phyloP scores from a whole-genome alignment of 2,329 filamentous ascomycete genomes.

The Mariannaea elegans region DNA sequence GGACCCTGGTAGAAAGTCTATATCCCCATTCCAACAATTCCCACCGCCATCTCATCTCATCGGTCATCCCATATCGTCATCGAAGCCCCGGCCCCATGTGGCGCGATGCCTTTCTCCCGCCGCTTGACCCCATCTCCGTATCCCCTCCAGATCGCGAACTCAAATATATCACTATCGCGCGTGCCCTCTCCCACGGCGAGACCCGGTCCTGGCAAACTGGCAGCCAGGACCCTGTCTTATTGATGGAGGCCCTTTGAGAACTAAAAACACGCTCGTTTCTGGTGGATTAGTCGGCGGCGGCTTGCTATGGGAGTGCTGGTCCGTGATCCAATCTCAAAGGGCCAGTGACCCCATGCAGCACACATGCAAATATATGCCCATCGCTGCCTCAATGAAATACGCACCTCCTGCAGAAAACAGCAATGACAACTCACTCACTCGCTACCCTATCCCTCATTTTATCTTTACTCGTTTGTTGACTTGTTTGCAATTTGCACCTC shows the following conservation, averaged over 20 bases:
- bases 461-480: constrained; percentile 1
- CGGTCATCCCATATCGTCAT: constrained; percentile 1
- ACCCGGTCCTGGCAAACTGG: neutral
- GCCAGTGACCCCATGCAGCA: neutral
- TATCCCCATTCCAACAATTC: neutral
- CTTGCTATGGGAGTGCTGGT: neutral
- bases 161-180: neutral
- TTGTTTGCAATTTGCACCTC: constrained; percentile 10
- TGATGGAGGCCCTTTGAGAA: neutral
- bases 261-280: constrained; percentile 6
- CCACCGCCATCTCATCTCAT: constrained; percentile 23
- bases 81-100: constrained; percentile 8
- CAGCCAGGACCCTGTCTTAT: neutral
- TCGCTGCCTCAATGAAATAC: constrained; percentile 19
- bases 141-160: constrained; percentile 2
- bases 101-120: constrained; percentile 5
- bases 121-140: neutral
- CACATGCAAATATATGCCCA: constrained; percentile 1
- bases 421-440: constrained; percentile 19
- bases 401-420: constrained; percentile 14
- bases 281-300: neutral
- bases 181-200: neutral
- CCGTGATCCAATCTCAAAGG: too few species aligned
- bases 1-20: neutral
- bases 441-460: constrained; percentile 7